Evolutionary conservation across 2,329 filamentous ascomycete genomes (phyloP).

Genomic region (Fusarium floridanum): DNA sequence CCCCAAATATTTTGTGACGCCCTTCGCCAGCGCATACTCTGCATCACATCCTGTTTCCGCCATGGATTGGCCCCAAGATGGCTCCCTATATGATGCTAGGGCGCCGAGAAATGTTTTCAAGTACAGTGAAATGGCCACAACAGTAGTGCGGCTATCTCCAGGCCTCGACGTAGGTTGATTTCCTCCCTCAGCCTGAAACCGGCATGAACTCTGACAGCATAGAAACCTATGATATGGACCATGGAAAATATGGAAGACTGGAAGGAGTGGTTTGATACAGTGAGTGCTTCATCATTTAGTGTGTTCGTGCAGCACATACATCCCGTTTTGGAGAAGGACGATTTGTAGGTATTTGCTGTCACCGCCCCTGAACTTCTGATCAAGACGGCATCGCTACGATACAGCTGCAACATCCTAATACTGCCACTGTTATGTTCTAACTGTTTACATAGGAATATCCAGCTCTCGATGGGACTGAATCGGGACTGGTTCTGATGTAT

Average conservation of each 20-base stretch:
- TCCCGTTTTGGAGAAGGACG: too few species aligned
- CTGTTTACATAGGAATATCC: neutral
- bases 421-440: rapidly evolving
- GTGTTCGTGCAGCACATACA: too few species aligned
- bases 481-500: constrained; percentile 17
- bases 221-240: constrained; percentile 11
- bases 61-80: constrained; percentile 22
- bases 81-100: neutral
- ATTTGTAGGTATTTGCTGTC: too few species aligned
- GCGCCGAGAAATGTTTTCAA: neutral
- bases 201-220: neutral
- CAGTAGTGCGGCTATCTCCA: neutral
- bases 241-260: neutral
- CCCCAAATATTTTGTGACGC: neutral
- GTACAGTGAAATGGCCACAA: neutral
- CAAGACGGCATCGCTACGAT: neutral
- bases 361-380: neutral
- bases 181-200: neutral
- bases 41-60: neutral
- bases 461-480: neutral
- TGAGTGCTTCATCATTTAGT: neutral
- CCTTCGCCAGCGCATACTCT: neutral
- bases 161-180: neutral
- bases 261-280: constrained; percentile 9
- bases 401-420: neutral